These are phyloP conservation scores for Acrocalymma vagum DNA, from an alignment of 2,329 filamentous ascomycete species.

Conservation along the genomic window DNA sequence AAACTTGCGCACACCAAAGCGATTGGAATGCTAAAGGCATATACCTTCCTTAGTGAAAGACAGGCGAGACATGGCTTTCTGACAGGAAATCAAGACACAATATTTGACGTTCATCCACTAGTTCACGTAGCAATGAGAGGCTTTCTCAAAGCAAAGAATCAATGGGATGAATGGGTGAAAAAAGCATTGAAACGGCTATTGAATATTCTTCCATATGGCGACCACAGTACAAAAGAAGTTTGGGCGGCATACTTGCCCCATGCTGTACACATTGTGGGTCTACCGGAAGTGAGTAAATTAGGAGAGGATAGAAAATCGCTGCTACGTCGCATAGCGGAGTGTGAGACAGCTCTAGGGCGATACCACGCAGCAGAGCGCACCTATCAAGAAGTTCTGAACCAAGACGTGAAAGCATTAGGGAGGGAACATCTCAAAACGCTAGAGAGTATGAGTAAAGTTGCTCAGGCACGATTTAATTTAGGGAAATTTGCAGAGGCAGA, in stretches of 20 bases:
- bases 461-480: too few relatives aligned
- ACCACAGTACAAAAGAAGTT: constrained; percentile 21
- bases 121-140: constrained; percentile 42
- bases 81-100: not conserved
- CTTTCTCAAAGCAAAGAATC: constrained; percentile 34
- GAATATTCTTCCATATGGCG: constrained; percentile 26
- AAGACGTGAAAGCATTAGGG: constrained; percentile 5
- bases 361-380: constrained; percentile 4
- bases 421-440: constrained; percentile 16
- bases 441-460: constrained; percentile 1
- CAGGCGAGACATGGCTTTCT: not conserved
- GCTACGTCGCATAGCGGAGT: constrained; percentile 8
- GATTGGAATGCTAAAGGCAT: constrained; percentile 40
- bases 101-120: constrained; percentile 39
- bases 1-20: constrained; percentile 31
- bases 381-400: constrained; percentile 2
- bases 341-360: constrained; percentile 6
- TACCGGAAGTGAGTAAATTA: constrained; percentile 1
- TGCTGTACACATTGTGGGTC: constrained; percentile 15
- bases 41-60: constrained; percentile 36
- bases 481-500: too few relatives aligned
- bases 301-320: constrained; percentile 6
- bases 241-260: constrained; percentile 42
- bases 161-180: constrained; percentile 16
- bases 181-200: constrained; percentile 21